A percentile compares a stretch with the other conserved stretches of the same genome.
phyloP scores from a whole-genome alignment of 2,329 filamentous ascomycete genomes.

The Penicillium occitanis region DNA sequence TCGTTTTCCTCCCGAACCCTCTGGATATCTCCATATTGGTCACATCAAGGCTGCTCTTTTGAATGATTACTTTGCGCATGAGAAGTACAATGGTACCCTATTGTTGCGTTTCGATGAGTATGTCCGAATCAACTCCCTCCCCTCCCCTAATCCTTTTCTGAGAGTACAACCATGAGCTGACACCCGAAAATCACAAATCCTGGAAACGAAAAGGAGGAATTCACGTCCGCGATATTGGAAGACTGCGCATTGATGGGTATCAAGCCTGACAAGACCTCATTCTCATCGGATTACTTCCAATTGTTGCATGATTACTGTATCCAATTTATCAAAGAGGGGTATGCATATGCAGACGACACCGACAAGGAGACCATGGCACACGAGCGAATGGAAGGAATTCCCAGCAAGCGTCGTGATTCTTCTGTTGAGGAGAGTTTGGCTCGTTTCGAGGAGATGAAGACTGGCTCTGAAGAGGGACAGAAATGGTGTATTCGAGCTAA shows the following conservation, averaged over 20 bases:
- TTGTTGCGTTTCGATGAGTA: constrained; percentile 86
- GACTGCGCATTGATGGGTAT: constrained; percentile 90
- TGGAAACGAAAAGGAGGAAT: constrained; percentile 95
- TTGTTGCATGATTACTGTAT: constrained; percentile 83
- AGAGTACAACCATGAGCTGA: neutral
- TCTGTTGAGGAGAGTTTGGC: constrained; percentile 79
- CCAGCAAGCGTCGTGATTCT: constrained; percentile 77
- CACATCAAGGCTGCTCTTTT: constrained; percentile 92
- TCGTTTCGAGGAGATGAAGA: constrained; percentile 92
- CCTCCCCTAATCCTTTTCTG: neutral
- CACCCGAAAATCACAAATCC: constrained; percentile 34
- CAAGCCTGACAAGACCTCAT: constrained; percentile 79
- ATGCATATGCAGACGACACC: constrained; percentile 94
- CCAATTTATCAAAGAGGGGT: constrained; percentile 78
- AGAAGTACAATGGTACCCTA: constrained; percentile 86
- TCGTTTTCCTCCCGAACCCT: constrained; percentile 90
- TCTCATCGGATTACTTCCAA: constrained; percentile 95
- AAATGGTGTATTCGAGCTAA: constrained; percentile 93
- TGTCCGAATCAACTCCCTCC: neutral
- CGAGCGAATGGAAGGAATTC: constrained; percentile 79
- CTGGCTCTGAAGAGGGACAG: constrained; percentile 72
- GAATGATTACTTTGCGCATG: constrained; percentile 95
- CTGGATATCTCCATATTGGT: constrained; percentile 91
- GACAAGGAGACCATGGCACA: constrained; percentile 83
- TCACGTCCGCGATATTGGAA: constrained; percentile 87